Evolutionary conservation across 768 basidiomycete species (phyloP).

Genomic region (Lactifluus hygrophoroides): DNA sequence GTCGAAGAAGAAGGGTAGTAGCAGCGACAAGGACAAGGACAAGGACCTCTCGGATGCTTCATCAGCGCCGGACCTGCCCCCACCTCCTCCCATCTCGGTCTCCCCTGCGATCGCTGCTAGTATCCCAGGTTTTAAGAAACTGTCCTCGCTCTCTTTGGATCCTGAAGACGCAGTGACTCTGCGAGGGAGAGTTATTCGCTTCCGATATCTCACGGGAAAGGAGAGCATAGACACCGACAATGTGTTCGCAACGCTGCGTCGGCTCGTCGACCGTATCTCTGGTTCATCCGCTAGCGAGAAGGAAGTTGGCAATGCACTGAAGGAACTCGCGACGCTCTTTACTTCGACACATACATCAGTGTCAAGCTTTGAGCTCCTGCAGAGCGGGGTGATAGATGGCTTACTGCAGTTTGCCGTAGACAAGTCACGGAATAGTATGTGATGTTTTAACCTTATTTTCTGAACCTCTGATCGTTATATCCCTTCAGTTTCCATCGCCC

Average conservation of each 20-base stretch:
- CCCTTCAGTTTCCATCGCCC: conserved; percentile 46
- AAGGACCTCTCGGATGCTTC: conserved; percentile 31
- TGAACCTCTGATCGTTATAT: not conserved
- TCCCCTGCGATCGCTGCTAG: conserved; percentile 36
- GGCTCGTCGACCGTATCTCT: conserved; percentile 58
- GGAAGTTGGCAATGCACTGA: conserved; percentile 50
- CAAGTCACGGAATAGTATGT: conserved; percentile 48
- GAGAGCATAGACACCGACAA: conserved; percentile 50
- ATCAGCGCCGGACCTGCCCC: conserved; percentile 33
- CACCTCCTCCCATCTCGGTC: conserved; percentile 28
- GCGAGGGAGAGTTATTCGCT: conserved; percentile 82
- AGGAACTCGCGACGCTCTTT: conserved; percentile 76
- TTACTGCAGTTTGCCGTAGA: conserved; percentile 76
- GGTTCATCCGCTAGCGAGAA: conserved; percentile 49
- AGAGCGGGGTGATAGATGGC: conserved; percentile 88
- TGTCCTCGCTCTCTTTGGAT: conserved; percentile 60
- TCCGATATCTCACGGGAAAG: conserved; percentile 61
- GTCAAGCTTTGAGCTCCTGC: conserved; percentile 91
- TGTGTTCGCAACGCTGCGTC: conserved; percentile 53
- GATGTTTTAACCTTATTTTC: conserved; percentile 13
- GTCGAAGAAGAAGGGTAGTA: conserved; percentile 42
- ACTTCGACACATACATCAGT: conserved; percentile 66
- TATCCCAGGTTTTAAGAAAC: conserved; percentile 59
- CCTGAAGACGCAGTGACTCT: conserved; percentile 88
- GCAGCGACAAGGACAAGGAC: conserved; percentile 38